Conservation (phyloP, 2,329 filamentous ascomycete species). For the Hypomyces perniciosus region DNA sequence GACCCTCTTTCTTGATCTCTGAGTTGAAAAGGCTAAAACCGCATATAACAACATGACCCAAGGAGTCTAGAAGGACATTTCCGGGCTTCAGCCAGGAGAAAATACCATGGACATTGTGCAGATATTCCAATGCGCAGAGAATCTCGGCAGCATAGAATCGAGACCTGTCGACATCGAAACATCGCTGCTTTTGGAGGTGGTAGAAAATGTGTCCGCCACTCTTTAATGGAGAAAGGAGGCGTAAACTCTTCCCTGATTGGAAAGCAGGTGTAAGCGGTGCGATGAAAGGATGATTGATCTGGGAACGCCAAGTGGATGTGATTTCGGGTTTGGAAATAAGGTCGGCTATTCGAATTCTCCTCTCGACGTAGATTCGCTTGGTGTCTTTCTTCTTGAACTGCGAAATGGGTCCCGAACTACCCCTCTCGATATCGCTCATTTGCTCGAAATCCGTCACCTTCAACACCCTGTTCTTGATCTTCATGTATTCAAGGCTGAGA, state of each 20-base stretch:
- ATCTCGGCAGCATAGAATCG: slow-evolving; percentile 87
- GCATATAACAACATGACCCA: slow-evolving; percentile 82
- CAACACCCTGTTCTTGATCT: too few species aligned
- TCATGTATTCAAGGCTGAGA: too few species aligned
- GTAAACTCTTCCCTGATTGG: not conserved
- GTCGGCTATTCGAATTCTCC: too few species aligned
- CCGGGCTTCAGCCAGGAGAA: slow-evolving; percentile 61
- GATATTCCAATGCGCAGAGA: slow-evolving; percentile 77
- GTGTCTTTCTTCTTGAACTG: too few species aligned
- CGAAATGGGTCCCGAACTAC: too few species aligned
- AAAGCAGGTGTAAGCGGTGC: slow-evolving; percentile 58
- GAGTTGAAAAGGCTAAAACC: slow-evolving; percentile 88
- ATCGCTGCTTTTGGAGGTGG: slow-evolving; percentile 80
- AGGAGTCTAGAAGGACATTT: slow-evolving; percentile 85
- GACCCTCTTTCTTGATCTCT: slow-evolving; percentile 90
- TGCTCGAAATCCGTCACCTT: too few species aligned
- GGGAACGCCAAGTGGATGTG: slow-evolving; percentile 24
- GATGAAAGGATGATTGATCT: slow-evolving; percentile 94
- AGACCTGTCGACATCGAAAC: slow-evolving; percentile 83
- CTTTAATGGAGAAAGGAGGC: slow-evolving; percentile 76
- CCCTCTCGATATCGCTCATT: too few species aligned
- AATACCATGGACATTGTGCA: slow-evolving; percentile 89
- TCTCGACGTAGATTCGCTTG: too few species aligned
- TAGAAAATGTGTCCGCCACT: slow-evolving; percentile 89
- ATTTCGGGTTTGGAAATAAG: too few species aligned